Base-by-base conservation (phyloP, 2,329 filamentous ascomycete genomes). In the Thermothelomyces thermophilus region DNA sequence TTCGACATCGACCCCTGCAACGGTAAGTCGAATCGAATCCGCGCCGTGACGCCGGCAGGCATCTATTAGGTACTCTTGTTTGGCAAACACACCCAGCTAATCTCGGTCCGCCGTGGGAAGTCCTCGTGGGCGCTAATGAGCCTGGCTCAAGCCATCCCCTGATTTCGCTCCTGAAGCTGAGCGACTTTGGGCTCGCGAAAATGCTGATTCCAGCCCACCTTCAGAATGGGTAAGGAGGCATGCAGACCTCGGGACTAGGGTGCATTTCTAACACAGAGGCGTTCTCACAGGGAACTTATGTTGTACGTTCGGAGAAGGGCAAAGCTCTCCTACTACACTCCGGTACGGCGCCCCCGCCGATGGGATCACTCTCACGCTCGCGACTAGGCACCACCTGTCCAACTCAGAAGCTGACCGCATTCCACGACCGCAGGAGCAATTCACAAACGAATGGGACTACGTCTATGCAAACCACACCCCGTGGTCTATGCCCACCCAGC, bases 361-460 rank as follows among this genome's bases (percentile, higher is more conserved):
- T 19, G 10, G 11, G 7, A 10, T 24, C 7, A 34, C 5, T 10
- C n/a, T 33, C 14, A 9, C 26, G n/a, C n/a, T n/a, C n/a, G n/a
- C n/a, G n/a, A n/a, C n/a, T n/a, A n/a, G n/a, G n/a, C n/a, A n/a
- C n/a, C n/a, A n/a, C n/a, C n/a, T n/a, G n/a, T n/a, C n/a, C n/a
- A n/a, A n/a, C n/a, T n/a, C n/a, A n/a, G 10, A 7, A 42, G 13
- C 40, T 26, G 11, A 13, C 5, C 26, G 5, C n/a, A n/a, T 19
- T 8, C 4, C 3, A 7, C 7, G 5, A 17, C 10, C 17, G n/a
- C 14, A 46, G 48, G 51, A 53, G 10, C 51, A 53, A 39, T 53
- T 50, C 24, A 37, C 36, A 13, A 24, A 46, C 3, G 46, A 53
- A 17, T 53, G 51, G 51, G 51, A 53, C 24, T 42, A 22, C 20